phyloP scores from a whole-genome alignment of 805 yeast genomes.

The Wickerhamiella brachini region DNA sequence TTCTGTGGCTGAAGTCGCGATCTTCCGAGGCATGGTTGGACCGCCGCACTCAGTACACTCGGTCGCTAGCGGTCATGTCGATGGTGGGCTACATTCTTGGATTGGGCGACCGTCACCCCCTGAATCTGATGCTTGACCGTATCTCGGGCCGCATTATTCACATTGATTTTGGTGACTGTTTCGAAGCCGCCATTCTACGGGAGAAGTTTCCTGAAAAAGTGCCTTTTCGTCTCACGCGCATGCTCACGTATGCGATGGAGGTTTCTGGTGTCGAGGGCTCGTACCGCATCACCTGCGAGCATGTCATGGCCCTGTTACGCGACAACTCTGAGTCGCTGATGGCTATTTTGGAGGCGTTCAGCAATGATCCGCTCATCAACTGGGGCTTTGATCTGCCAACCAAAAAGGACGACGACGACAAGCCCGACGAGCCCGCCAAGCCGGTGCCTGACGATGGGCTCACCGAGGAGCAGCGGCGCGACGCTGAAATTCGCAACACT shows the following conservation, averaged over 20 bases:
- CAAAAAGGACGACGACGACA: constrained; percentile 7
- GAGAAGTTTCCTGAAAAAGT: constrained; percentile 98
- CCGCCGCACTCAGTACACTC: constrained; percentile 87
- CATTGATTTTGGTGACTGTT: constrained; percentile 98
- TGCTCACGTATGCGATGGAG: constrained; percentile 98
- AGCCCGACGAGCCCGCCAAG: constrained; percentile 1
- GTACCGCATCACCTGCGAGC: constrained; percentile 89
- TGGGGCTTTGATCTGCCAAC: constrained; percentile 97
- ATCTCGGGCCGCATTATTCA: constrained; percentile 92
- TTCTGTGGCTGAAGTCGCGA: constrained; percentile 88
- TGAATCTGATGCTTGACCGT: constrained; percentile 88
- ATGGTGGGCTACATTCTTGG: constrained; percentile 98
- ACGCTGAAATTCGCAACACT: constrained; percentile 42
- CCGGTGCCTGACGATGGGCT: constrained; percentile 10
- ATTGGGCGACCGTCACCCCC: constrained; percentile 94
- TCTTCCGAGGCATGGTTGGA: constrained; percentile 97
- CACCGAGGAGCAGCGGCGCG: constrained; percentile 16
- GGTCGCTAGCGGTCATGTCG: constrained; percentile 96
- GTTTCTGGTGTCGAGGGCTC: constrained; percentile 98
- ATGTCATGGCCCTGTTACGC: constrained; percentile 88
- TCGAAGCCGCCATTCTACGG: constrained; percentile 91
- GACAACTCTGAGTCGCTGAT: constrained; percentile 90
- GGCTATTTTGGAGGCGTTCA: constrained; percentile 97
- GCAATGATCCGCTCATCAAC: constrained; percentile 93
- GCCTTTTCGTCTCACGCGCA: constrained; percentile 90